Conservation (phyloP, 2,329 filamentous ascomycete genomes). For the Xylariaceae sp. region DNA sequence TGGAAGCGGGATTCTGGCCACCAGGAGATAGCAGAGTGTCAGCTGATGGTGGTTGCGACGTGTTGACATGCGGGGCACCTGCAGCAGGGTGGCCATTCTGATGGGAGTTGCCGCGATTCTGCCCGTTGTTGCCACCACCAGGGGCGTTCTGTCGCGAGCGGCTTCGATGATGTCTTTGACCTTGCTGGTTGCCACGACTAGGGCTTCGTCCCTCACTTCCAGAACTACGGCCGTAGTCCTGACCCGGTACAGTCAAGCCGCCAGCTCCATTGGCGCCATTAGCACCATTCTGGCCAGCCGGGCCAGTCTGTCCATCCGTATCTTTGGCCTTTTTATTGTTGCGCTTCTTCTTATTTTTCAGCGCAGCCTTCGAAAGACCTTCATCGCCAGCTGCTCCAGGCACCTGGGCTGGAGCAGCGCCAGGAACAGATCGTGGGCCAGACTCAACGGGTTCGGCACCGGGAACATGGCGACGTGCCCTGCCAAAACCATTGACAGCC, state of each 20-base stretch:
- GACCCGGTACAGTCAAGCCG: constrained; percentile 43
- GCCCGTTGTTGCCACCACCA: constrained; percentile 40
- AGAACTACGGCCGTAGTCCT: constrained; percentile 38
- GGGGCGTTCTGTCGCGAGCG: constrained; percentile 48
- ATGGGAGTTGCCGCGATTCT: constrained; percentile 48
- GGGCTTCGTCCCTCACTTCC: constrained; percentile 57
- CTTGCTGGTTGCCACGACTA: constrained; percentile 54
- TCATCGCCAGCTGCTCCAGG: constrained; percentile 61
- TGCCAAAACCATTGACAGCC: constrained; percentile 73
- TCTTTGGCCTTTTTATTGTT: constrained; percentile 86
- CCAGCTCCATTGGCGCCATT: constrained; percentile 22
- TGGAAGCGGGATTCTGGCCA: constrained; percentile 69
- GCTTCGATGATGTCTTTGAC: constrained; percentile 45
- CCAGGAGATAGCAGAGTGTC: constrained; percentile 40
- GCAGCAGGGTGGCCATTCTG: constrained; percentile 31
- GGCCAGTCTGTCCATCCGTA: constrained; percentile 58
- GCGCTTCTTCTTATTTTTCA: constrained; percentile 99
- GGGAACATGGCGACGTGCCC: constrained; percentile 70
- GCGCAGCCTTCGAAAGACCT: constrained; percentile 71
- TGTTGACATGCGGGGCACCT: constrained; percentile 29
- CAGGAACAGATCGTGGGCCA: constrained; percentile 59
- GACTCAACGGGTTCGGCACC: constrained; percentile 66
- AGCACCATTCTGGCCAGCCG: constrained; percentile 39
- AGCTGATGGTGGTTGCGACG: constrained; percentile 39
- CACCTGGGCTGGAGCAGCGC: constrained; percentile 61